Percentiles rank a stretch among this genome's conserved stretches.
Conservation (phyloP, 2,329 filamentous ascomycete species). For the Scleromitrula shiraiana region DNA sequence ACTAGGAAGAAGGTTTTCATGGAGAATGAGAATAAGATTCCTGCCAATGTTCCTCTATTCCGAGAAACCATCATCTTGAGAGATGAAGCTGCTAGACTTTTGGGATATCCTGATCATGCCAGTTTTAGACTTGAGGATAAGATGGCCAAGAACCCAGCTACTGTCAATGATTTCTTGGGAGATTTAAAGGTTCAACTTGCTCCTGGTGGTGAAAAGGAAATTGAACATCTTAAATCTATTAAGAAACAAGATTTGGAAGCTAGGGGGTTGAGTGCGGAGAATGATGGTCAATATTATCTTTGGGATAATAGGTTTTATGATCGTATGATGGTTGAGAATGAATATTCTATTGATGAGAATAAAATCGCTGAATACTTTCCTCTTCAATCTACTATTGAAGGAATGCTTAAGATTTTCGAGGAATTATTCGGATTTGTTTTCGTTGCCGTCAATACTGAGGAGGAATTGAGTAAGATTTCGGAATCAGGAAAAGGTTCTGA, state of each 20-base stretch:
- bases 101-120: constrained; percentile 72
- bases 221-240: constrained; percentile 59
- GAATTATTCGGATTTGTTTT: constrained; percentile 74
- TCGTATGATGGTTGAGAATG: constrained; percentile 69
- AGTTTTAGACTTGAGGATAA: constrained; percentile 71
- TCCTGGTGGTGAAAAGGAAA: constrained; percentile 63
- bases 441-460: constrained; percentile 60
- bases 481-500: constrained; percentile 25
- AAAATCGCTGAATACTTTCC: constrained; percentile 82
- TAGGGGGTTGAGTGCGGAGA: constrained; percentile 42
- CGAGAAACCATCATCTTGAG: constrained; percentile 66
- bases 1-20: constrained; percentile 63
- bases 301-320: constrained; percentile 81
- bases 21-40: constrained; percentile 66
- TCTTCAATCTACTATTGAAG: constrained; percentile 61
- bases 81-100: constrained; percentile 67
- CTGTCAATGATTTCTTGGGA: constrained; percentile 63
- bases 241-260: constrained; percentile 63
- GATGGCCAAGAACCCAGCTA: constrained; percentile 73
- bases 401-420: constrained; percentile 79
- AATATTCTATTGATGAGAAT: constrained; percentile 72
- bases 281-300: constrained; percentile 67
- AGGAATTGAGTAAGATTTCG: constrained; percentile 33
- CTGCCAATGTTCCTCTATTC: constrained; percentile 66
- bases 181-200: constrained; percentile 61